These are phyloP conservation scores for Juncus inflexus DNA, from an alignment of 176 grass and related monocot genomes.

Conservation along the genomic window DNA sequence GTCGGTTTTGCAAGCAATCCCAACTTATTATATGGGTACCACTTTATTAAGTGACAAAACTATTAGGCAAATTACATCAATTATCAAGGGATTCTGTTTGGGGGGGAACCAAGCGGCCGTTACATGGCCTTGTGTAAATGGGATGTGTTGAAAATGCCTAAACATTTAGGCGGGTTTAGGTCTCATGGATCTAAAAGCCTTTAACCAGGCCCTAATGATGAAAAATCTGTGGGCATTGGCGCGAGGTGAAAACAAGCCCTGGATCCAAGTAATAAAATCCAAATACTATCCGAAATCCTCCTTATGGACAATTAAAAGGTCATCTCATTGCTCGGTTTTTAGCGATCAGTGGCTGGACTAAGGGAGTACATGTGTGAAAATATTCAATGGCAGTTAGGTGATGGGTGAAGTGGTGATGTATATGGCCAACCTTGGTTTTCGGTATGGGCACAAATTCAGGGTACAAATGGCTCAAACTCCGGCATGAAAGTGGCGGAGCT, in stretches of 20 bases:
- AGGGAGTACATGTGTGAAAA: no score
- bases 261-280: not conserved
- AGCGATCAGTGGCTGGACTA: no score
- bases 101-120: not conserved
- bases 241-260: not conserved
- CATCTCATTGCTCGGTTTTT: no score
- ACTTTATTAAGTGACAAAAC: not conserved
- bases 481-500: no score
- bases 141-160: not conserved
- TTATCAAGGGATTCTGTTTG: not conserved
- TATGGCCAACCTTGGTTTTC: no score
- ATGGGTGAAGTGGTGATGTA: no score
- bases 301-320: not conserved
- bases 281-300: not conserved
- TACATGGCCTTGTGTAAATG: not conserved
- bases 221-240: not conserved
- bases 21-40: not conserved
- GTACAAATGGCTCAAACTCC: no score
- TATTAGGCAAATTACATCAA: not conserved
- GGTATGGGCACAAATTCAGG: no score
- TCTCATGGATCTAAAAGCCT: not conserved
- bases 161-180: not conserved
- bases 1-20: not conserved
- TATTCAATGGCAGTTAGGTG: no score
- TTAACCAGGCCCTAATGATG: not conserved